phyloP scores from a whole-genome alignment of 169 alveolate species.

The Toxoplasma gondii region DNA sequence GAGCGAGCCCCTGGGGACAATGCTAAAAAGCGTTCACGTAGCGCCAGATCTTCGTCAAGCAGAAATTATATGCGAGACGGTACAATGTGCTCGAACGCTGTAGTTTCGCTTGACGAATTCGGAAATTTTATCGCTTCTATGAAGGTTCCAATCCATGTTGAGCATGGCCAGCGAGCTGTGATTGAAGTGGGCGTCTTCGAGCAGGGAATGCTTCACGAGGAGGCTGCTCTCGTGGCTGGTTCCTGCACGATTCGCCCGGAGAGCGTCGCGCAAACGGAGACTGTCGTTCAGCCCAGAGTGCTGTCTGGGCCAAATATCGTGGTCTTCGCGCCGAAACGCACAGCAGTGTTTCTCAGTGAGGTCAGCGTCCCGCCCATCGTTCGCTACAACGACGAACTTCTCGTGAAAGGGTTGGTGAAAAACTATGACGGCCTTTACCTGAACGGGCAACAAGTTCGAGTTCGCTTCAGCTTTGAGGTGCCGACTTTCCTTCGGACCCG shows the following conservation, averaged over 20 bases:
- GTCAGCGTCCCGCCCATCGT: not conserved
- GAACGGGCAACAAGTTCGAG: not conserved
- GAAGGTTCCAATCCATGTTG: not conserved
- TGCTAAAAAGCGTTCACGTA: not conserved
- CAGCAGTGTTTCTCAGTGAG: slow-evolving; percentile 6
- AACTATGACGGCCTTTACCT: not conserved
- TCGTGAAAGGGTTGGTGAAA: not conserved
- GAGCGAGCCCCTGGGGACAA: not conserved
- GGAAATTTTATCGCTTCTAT: not conserved
- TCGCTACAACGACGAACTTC: not conserved
- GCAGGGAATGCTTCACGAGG: not conserved
- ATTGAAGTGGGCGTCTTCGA: slow-evolving; percentile 17
- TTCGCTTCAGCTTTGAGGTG: slow-evolving; percentile 3
- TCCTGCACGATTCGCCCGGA: not conserved
- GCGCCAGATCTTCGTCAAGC: not conserved
- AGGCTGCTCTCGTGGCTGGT: not conserved
- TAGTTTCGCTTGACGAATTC: not conserved
- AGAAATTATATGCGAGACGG: not conserved
- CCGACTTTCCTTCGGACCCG: slow-evolving; percentile 2
- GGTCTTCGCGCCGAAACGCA: not conserved
- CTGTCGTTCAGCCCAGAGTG: not conserved
- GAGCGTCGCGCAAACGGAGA: not conserved
- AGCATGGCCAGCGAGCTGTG: not conserved
- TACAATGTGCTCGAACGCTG: not conserved
- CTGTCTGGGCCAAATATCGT: not conserved